Evolutionary conservation across 179 eudicot genomes (phyloP).

Genomic region (Beta macrorhiza): DNA sequence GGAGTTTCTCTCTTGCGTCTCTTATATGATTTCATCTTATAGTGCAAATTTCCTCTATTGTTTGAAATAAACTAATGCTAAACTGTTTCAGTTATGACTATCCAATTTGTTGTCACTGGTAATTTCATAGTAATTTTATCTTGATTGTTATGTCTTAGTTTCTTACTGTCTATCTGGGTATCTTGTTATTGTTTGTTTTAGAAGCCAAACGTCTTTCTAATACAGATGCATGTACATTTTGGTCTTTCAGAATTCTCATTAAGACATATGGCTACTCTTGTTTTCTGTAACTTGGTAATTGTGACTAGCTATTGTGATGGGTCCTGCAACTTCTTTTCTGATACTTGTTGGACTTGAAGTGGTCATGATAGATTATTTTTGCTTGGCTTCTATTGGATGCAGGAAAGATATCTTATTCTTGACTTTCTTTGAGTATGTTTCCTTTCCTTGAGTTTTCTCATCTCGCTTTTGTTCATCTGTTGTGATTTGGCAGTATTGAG

Average conservation of each 20-base stretch:
- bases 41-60: neutral
- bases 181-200: neutral
- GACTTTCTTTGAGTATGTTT: neutral
- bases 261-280: neutral
- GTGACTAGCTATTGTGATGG: neutral
- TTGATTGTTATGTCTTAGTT: neutral
- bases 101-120: neutral
- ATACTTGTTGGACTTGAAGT: neutral
- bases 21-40: neutral
- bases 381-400: neutral
- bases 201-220: neutral
- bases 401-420: neutral
- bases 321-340: neutral
- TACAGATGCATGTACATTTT: neutral
- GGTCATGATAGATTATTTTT: neutral
- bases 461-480: slow-evolving; percentile 1
- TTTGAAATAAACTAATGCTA: neutral
- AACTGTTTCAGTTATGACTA: neutral
- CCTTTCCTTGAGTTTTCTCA: neutral
- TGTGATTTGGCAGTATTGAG: slow-evolving; percentile 45
- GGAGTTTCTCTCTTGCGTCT: neutral
- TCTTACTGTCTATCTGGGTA: neutral
- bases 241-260: neutral
- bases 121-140: neutral
- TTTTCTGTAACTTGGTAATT: neutral